phyloP scores from a whole-genome alignment of 495 filamentous ascomycete genomes.

The Xylaria curta region DNA sequence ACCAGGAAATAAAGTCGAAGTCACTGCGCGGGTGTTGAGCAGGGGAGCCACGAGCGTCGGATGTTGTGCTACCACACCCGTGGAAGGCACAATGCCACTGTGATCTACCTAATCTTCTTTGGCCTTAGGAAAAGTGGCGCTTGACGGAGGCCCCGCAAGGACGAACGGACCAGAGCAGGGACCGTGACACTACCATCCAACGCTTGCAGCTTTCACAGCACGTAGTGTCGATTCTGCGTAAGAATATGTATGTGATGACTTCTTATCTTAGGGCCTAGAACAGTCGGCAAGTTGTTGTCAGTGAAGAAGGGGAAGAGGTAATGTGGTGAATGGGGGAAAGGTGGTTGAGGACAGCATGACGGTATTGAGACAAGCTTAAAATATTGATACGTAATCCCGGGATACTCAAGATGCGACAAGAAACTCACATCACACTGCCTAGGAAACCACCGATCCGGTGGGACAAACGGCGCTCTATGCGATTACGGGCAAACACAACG shows the following conservation, averaged over 20 bases:
- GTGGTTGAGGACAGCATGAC: conserved; percentile 23
- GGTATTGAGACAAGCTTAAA: conserved; percentile 10
- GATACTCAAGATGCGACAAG: conserved; percentile 2
- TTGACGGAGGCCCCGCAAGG: not conserved
- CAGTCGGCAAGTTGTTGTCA: not conserved
- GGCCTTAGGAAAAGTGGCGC: conserved; percentile 1
- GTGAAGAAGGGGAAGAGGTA: not conserved
- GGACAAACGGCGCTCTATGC: not conserved
- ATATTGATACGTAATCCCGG: conserved; percentile 2
- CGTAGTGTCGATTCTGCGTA: not conserved
- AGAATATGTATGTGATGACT: not conserved
- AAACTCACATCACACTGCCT: conserved; percentile 3
- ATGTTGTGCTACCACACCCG: conserved; percentile 1
- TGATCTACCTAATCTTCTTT: not conserved
- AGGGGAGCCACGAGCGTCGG: conserved; percentile 30
- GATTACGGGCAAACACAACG: not conserved
- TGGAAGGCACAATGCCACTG: not conserved
- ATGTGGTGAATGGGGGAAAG: not conserved
- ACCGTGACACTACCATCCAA: not conserved
- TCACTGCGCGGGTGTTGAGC: not conserved
- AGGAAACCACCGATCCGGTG: not conserved
- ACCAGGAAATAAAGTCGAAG: not conserved
- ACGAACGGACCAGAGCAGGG: not conserved
- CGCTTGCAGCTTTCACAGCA: not conserved
- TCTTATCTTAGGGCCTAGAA: not conserved